phyloP scores from a whole-genome alignment of 163 green algal species.

The Scenedesmus sp. region DNA sequence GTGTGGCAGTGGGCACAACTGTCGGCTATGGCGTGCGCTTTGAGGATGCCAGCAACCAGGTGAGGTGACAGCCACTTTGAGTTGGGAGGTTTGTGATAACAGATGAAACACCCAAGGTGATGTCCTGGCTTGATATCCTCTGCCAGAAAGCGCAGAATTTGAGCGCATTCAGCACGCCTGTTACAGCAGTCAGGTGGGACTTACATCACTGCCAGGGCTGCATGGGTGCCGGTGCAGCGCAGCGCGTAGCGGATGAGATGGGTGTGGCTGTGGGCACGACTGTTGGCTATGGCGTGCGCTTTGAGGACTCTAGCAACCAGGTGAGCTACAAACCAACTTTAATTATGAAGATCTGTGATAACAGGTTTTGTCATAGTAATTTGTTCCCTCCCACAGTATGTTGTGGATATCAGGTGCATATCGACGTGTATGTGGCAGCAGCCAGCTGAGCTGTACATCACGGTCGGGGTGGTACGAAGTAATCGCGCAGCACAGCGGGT shows the following conservation, averaged over 20 bases:
- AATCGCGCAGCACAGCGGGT: conserved; percentile 84
- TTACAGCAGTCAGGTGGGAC: background rate
- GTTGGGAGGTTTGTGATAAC: background rate
- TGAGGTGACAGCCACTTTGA: background rate
- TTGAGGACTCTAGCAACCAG: conserved; percentile 77
- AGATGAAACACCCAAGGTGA: no score
- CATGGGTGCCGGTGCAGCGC: conserved; percentile 62
- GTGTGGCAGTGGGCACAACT: conserved; percentile 77
- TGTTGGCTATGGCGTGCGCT: conserved; percentile 95
- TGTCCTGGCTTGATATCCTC: no score
- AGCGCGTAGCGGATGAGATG: conserved; percentile 96
- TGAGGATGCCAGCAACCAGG: conserved; percentile 69
- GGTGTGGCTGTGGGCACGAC: conserved; percentile 79
- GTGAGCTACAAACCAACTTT: background rate
- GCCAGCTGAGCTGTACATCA: no score
- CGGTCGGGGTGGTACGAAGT: no score
- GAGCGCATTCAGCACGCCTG: background rate
- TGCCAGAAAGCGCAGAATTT: background rate
- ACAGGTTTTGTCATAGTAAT: no score
- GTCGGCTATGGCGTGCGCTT: conserved; percentile 97
- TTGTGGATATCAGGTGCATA: no score
- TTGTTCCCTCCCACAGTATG: no score
- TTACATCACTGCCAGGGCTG: background rate
- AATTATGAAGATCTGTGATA: no score
- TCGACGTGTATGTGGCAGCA: no score